Base-by-base conservation (phyloP, 2,329 filamentous ascomycete genomes). In the Zasmidium cellare region DNA sequence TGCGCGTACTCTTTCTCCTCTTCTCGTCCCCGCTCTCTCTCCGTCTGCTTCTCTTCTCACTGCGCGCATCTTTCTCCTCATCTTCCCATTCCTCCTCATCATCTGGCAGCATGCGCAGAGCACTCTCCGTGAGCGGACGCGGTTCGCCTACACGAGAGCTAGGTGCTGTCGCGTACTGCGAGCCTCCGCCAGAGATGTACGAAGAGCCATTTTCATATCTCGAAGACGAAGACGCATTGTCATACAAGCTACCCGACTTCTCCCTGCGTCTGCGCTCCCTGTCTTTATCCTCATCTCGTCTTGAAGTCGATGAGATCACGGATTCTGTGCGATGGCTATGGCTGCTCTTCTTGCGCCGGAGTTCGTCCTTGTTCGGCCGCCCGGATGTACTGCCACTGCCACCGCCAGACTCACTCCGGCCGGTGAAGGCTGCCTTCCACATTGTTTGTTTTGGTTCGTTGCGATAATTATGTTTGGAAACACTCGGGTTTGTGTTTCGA, bases 91-190 rank as follows among this genome's bases (percentile, higher is more conserved):
- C 65, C 12, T 67, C 67, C 5, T 65, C 69, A 23, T 71, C 70
- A 35, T 65, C 68, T 22, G 65, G 61, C 19, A 74, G 62, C 46
- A 65, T 64, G 22, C 67, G 64, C 53, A 74, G 59, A 1, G 72
- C 70, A 59, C 71, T 73, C 53, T 70, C 72, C 3, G 72, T 74
- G 57, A 74, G 57, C 16, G 63, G 59, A 20, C 55, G 61, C 28
- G 53, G 49, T 20, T 56, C 61, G 70, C 71, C 56, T 44, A 51
- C 65, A 35, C 66, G 59, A 48, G 63, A 66, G 28, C 53, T 69
- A 51, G 62, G 64, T 31, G 75, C 75, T 45, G 76, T 78, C 38
- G 65, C 73, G 66, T 74, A 78, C 31, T 50, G 46, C 22, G 55
- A 57, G 9, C 23, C 22, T n/a, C 47, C 47, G 6, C 47, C 28